phyloP scores from a whole-genome alignment of 2,329 filamentous ascomycete genomes.

The Fusarium sp. region DNA sequence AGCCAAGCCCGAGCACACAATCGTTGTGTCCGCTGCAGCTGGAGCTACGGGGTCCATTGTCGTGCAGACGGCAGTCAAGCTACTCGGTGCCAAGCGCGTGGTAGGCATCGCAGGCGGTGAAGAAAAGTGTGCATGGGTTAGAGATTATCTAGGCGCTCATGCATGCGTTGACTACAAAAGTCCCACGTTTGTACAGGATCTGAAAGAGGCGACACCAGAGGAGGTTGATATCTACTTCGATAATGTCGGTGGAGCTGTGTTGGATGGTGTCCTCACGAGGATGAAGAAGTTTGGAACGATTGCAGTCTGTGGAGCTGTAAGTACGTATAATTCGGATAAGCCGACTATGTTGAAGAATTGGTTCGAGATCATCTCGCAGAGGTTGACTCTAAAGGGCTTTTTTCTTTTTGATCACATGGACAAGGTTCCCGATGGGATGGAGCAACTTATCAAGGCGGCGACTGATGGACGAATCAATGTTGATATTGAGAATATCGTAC shows the following conservation, averaged over 20 bases:
- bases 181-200: neutral
- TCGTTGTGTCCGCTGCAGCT: constrained; percentile 1
- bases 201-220: neutral
- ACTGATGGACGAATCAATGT: neutral
- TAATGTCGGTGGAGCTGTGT: constrained; percentile 2
- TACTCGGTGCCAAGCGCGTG: constrained; percentile 25
- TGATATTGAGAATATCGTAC: constrained; percentile 6
- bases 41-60: constrained; percentile 2
- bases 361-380: constrained; percentile 4
- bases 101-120: constrained; percentile 29
- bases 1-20: neutral
- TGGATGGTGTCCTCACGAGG: neutral
- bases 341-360: neutral
- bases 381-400: neutral
- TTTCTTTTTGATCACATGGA: constrained; percentile 12
- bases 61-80: constrained; percentile 25
- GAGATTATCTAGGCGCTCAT: constrained; percentile 20
- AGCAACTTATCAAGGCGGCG: neutral
- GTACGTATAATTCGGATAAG: neutral
- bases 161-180: constrained; percentile 27
- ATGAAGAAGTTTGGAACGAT: constrained; percentile 2
- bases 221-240: constrained; percentile 14
- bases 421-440: neutral
- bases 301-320: neutral
- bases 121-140: constrained; percentile 34